Conservation (phyloP, 345 rosid genomes). For the Eucalyptus guilfoylei region DNA sequence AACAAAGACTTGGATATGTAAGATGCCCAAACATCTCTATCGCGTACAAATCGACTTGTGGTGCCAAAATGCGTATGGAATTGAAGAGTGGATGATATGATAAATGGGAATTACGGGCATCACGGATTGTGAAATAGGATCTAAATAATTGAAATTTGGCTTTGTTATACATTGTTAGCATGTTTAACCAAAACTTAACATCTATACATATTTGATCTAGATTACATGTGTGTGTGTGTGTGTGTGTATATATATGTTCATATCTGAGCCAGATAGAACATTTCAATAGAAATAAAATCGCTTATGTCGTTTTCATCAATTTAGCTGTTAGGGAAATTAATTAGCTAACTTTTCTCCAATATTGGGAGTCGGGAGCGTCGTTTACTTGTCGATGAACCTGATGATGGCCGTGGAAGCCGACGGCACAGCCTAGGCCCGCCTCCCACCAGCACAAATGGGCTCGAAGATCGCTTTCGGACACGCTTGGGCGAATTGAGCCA, state of each 20-base stretch:
- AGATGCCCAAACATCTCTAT: not conserved
- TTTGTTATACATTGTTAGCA: not conserved
- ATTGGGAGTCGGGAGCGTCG: not conserved
- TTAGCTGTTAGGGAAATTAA: not conserved
- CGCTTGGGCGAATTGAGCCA: not conserved
- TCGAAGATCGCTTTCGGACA: not conserved
- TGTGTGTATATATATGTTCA: not conserved
- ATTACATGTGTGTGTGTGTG: not conserved
- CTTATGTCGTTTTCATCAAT: not conserved
- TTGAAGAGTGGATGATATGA: not conserved
- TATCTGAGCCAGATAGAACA: not conserved
- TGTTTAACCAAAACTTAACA: not conserved
- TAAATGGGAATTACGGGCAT: not conserved
- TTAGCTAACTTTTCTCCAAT: not conserved
- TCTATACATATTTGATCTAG: not conserved
- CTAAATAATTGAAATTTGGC: not conserved
- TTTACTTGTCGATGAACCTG: not conserved
- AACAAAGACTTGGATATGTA: too few relatives aligned
- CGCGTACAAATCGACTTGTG: accelerated
- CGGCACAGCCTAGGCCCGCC: not conserved
- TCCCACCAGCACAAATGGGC: not conserved
- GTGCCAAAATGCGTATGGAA: not conserved
- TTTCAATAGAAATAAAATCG: not conserved
- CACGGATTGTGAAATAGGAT: not conserved
- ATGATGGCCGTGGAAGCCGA: not conserved